Conservation (phyloP, 768 basidiomycete species). For the Sistotremastrum niveocremeum region DNA sequence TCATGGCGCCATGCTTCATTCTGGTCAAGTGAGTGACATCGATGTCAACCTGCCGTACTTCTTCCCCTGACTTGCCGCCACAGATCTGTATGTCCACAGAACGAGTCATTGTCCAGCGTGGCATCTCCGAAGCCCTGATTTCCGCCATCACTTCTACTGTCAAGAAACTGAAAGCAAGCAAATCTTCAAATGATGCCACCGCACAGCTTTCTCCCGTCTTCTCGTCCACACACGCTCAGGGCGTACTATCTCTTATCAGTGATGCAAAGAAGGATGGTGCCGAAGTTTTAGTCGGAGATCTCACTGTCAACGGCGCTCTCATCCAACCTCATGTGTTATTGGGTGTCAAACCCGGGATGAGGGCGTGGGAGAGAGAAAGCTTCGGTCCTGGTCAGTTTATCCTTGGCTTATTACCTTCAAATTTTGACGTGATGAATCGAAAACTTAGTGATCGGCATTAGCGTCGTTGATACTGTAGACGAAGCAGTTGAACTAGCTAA, state of each 20-base stretch:
- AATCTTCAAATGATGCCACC: conserved; percentile 17
- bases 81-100: conserved; percentile 50
- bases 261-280: conserved; percentile 34
- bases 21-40: conserved; percentile 18
- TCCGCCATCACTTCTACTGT: conserved; percentile 20
- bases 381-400: conserved; percentile 39
- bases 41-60: not conserved
- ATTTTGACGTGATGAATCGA: not conserved
- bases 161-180: conserved; percentile 26
- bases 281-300: conserved; percentile 31
- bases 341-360: conserved; percentile 35
- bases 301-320: conserved; percentile 23
- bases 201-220: conserved; percentile 28
- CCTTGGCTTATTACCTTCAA: not conserved
- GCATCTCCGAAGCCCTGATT: conserved; percentile 23
- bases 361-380: conserved; percentile 42
- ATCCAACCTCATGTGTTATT: conserved; percentile 40
- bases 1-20: conserved; percentile 29
- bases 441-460: conserved; percentile 28
- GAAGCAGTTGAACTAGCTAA: conserved; percentile 47
- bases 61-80: not conserved
- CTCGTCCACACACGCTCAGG: conserved; percentile 30
- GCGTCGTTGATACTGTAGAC: conserved; percentile 31
- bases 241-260: conserved; percentile 28
- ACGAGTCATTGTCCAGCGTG: conserved; percentile 38